Conservation (phyloP, 176 grass and related monocot genomes). For the Zoysia pacifica region DNA sequence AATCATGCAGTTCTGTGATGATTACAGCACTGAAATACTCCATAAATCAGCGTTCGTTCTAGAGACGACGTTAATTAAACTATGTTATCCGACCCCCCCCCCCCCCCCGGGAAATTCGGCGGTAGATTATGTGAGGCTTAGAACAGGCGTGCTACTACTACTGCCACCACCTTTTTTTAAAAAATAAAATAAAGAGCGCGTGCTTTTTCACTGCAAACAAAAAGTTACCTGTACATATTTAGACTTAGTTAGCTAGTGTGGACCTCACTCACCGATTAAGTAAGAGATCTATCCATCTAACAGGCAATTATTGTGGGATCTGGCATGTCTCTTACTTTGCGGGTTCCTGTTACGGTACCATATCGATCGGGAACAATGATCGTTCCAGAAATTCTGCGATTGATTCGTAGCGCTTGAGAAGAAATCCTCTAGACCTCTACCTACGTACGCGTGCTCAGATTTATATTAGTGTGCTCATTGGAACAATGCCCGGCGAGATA, state of each 20-base stretch:
- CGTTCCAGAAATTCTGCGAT: neutral
- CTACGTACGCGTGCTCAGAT: too few species aligned
- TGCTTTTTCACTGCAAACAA: slow-evolving; percentile 3
- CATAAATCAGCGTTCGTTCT: neutral
- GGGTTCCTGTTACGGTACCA: too few species aligned
- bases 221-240: neutral
- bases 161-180: neutral
- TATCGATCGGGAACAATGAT: neutral
- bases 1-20: neutral
- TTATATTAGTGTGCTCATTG: too few species aligned
- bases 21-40: neutral
- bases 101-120: neutral
- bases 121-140: neutral
- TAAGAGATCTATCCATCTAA: neutral
- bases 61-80: neutral
- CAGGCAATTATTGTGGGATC: neutral
- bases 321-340: neutral
- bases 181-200: neutral
- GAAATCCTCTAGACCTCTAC: too few species aligned
- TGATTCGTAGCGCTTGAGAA: too few species aligned
- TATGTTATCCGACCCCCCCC: neutral
- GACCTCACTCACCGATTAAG: neutral
- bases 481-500: too few species aligned
- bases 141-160: neutral
- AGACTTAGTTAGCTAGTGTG: neutral